Evolutionary conservation across 495 filamentous ascomycete species (phyloP), one percentile per base, ranked within the genome.

Genomic region (Achaetomiella virescens): DNA sequence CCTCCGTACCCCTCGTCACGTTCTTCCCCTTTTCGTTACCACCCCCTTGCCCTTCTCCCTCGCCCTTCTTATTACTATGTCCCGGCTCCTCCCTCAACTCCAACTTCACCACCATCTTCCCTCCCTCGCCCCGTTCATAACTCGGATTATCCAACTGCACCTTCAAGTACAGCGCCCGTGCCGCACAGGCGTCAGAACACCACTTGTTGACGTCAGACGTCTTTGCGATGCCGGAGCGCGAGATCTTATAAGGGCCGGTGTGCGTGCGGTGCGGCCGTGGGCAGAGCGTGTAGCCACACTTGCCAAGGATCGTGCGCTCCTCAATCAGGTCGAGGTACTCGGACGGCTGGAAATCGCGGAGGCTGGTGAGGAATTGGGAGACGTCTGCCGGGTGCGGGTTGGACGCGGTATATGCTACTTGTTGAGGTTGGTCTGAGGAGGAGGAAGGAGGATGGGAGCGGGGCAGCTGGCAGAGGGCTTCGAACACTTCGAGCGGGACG

Each of bases 301-400:
- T 74, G 12, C 78, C 76, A 43, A 86, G 81, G 61, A 87, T 85
- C 62, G 92, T 92, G 56, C 93, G 85, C 70, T 98, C 93, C 50
- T 85, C 79, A 58, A 96, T 82, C 15, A 97, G 68, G 56, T 85
- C 84, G 61, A 95, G 88, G 73, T 91, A 96, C 70, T 98, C 92
- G 17, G 76, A 69, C 1, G 91, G 89, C 57, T 88, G 85, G 72
- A 97, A 97, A n/a, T 78, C 75, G 0, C 70, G 59, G 18, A 97
- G 60, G 1, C 80, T 73, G 0, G 69, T 46, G 54, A 84, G 84
- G 71, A 97, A 74, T 55, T 61, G 55, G 40, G 61, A 54, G 7
- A 70, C 75, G 65, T 95, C 88, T 42, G 69, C 48, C 3, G 76
- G 57, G 3, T 80, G 76, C 1, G 86, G 88, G 37, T 75, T 66